These are phyloP conservation scores for Blepharisma japonicum DNA, from an alignment of 73 alveolate genomes.

Conservation along the genomic window DNA sequence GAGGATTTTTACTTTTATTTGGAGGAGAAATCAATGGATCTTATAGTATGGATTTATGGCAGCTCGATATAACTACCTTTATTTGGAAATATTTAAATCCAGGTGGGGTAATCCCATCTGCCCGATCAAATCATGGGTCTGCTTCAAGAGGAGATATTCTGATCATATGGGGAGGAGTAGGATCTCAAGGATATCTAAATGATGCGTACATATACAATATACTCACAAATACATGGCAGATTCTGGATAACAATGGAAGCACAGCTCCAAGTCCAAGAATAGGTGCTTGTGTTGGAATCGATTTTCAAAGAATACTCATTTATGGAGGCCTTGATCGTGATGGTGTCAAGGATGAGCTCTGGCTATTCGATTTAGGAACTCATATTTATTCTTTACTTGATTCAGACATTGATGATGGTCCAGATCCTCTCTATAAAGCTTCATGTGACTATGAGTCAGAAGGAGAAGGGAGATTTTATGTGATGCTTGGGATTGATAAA, in stretches of 20 bases:
- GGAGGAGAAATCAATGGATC: too few species aligned
- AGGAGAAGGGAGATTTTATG: too few species aligned
- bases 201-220: background rate
- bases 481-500: too few species aligned
- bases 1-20: too few species aligned
- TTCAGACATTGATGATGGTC: background rate
- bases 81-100: background rate
- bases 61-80: background rate
- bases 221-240: background rate
- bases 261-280: background rate
- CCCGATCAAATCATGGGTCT: background rate
- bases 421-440: too few species aligned
- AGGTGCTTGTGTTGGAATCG: background rate
- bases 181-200: background rate
- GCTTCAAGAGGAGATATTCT: background rate
- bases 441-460: too few species aligned
- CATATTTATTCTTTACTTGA: background rate
- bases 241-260: background rate
- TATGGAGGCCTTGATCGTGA: background rate
- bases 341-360: background rate
- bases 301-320: background rate
- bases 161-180: background rate
- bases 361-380: background rate
- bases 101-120: background rate
- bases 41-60: background rate